These are phyloP conservation scores for Populus hybrid DNA, from an alignment of 441 rosid genomes.

Conservation along the genomic window DNA sequence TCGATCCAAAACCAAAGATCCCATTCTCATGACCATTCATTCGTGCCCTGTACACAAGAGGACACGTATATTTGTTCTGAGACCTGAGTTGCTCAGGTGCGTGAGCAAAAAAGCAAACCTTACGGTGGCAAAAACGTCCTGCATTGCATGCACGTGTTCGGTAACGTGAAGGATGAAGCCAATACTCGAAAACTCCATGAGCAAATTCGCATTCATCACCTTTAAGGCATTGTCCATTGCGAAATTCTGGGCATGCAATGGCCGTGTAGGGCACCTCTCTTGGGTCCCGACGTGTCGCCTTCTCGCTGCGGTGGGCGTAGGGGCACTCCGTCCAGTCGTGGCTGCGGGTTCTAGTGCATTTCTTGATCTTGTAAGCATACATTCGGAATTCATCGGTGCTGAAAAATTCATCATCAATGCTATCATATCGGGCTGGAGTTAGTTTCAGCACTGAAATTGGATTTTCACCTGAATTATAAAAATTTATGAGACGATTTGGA, in stretches of 20 bases:
- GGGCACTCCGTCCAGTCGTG: conserved; percentile 96
- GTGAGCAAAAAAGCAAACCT: conserved; percentile 91
- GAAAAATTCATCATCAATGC: conserved; percentile 40
- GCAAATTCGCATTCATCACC: conserved; percentile 72
- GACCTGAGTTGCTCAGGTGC: conserved; percentile 69
- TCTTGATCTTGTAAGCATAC: conserved; percentile 79
- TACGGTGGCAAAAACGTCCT: conserved; percentile 63
- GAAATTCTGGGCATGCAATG: conserved; percentile 63
- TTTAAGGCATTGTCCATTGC: conserved; percentile 52
- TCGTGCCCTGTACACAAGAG: conserved; percentile 22
- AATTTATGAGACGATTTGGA: conserved; percentile 6
- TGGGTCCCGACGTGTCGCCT: conserved; percentile 90
- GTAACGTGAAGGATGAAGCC: conserved; percentile 82
- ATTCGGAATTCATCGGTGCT: conserved; percentile 79
- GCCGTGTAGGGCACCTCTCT: conserved; percentile 53
- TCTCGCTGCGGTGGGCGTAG: conserved; percentile 80
- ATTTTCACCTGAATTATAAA: conserved; percentile 29
- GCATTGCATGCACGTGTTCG: conserved; percentile 79
- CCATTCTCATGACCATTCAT: conserved; percentile 13
- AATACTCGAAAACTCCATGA: conserved; percentile 86
- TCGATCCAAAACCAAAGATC: background rate
- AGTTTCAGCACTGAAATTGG: conserved; percentile 24
- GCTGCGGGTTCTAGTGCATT: conserved; percentile 60
- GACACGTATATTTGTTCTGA: conserved; percentile 34
- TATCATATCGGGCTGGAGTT: conserved; percentile 21